A percentile compares a stretch with the other conserved stretches of the same genome.
Conservation (phyloP, 441 rosid genomes). For the Geranium incanum region DNA sequence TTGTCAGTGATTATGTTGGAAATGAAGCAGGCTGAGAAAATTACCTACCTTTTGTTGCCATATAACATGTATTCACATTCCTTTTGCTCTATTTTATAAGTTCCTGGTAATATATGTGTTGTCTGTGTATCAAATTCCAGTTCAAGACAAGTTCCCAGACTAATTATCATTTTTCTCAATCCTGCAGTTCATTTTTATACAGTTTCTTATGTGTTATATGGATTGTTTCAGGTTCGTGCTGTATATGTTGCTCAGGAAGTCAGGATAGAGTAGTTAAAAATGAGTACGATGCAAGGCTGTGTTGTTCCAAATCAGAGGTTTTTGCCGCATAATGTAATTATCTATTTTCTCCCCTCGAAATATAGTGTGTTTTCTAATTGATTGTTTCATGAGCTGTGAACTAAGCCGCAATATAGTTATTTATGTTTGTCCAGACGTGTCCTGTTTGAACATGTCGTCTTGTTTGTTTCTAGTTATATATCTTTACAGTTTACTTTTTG, state of each 20-base stretch:
- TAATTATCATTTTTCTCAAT: not conserved
- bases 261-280: not conserved
- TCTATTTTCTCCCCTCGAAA: not conserved
- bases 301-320: constrained; percentile 5
- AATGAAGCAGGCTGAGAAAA: not conserved
- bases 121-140: not conserved
- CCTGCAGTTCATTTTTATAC: not conserved
- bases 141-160: not conserved
- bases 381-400: not conserved
- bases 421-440: not conserved
- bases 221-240: not conserved
- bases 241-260: not conserved
- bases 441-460: not conserved
- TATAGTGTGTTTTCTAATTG: not conserved
- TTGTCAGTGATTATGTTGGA: not conserved
- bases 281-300: not conserved
- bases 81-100: not conserved
- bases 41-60: not conserved
- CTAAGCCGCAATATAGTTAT: not conserved
- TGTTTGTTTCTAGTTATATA: not conserved
- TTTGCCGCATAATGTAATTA: not conserved
- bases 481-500: not conserved
- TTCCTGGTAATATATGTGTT: not conserved
- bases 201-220: not conserved
- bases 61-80: too few relatives aligned